phyloP scores from a whole-genome alignment of 352 stramenopile species.

The Lagenidium sp. region DNA sequence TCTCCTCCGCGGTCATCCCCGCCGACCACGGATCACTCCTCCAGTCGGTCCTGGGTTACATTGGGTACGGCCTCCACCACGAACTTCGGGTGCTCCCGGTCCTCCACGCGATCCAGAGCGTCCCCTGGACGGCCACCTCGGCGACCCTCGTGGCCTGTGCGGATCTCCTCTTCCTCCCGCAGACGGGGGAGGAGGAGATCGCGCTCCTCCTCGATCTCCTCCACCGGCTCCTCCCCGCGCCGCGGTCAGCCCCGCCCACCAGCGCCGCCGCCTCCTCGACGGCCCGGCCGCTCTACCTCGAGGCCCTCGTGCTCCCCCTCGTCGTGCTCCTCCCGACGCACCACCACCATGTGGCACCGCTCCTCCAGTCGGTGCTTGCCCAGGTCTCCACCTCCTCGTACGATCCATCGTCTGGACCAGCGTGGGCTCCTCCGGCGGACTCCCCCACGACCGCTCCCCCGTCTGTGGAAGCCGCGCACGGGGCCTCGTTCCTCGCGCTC shows the following conservation, averaged over 20 bases:
- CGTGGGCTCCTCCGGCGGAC: no score
- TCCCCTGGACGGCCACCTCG: conserved; percentile 23
- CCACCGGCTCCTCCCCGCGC: conserved; percentile 17
- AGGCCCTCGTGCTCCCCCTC: conserved; percentile 47
- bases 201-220: conserved; percentile 31
- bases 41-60: conserved; percentile 10
- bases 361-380: conserved; percentile 33
- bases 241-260: background rate
- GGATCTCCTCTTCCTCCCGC: conserved; percentile 21
- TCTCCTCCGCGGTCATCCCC: conserved; percentile 10
- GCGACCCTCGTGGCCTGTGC: conserved; percentile 24
- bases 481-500: conserved; percentile 22
- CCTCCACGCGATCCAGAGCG: conserved; percentile 15
- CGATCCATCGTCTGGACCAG: no score
- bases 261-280: background rate
- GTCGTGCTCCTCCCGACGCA: conserved; percentile 32
- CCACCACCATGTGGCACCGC: conserved; percentile 10
- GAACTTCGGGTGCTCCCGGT: conserved; percentile 32
- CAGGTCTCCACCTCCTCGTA: no score
- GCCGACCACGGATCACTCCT: conserved; percentile 12
- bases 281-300: conserved; percentile 38
- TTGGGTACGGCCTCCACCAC: conserved; percentile 17
- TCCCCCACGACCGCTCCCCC: no score
- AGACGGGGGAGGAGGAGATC: conserved; percentile 24
- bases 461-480: conserved; percentile 15